Base-by-base conservation (phyloP, 352 stramenopile species). In the Phytophthora nicotianae region DNA sequence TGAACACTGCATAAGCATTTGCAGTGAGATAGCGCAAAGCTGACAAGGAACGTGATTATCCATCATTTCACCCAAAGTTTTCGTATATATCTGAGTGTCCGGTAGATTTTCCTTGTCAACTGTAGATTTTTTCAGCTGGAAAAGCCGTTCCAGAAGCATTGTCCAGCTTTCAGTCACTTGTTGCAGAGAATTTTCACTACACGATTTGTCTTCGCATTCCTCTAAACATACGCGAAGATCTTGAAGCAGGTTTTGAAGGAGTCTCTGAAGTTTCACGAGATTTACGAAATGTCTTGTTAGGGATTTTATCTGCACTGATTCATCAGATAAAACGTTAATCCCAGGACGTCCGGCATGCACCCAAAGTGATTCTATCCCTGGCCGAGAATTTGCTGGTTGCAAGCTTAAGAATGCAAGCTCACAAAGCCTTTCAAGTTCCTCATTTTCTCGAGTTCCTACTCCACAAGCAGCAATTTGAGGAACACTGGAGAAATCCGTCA, bases 401-500 rank as follows among this genome's bases (percentile, higher is more conserved):
- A 70, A 27, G 2, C 41, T 35, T 16, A 70, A 20, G 19, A 70
- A 27, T 23, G 49, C 55, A 37, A 70, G 42, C 5, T 40, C 13
- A 14, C 62, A 60, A 21, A 70, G 55, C 4, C 33, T 65, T 26
- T 51, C 62, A 1, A 70, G 16, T 16, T 61, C 55, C 5, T 38
- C 16, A 26, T 26, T 20, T 27, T 40, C 23, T 27, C 14, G 29
- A 27, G 10, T 46, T 11, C 24, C 33, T 1, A 27, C 9, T 29
- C 33, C 19, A 51, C n/a, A 35, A 3, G 16, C 9, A 29, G 38
- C 23, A 46, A 69, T 65, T 19, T 59, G 46, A 23, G 54, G 43
- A 58, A 65, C n/a, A 51, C 38, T 58, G 2, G 54, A 55, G 42
- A 64, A 69, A 35, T 65, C 61, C 7, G 54, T 69, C 29, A 69